Base-by-base conservation (phyloP, 202 grass and related monocot species). In the Carex arenaria region DNA sequence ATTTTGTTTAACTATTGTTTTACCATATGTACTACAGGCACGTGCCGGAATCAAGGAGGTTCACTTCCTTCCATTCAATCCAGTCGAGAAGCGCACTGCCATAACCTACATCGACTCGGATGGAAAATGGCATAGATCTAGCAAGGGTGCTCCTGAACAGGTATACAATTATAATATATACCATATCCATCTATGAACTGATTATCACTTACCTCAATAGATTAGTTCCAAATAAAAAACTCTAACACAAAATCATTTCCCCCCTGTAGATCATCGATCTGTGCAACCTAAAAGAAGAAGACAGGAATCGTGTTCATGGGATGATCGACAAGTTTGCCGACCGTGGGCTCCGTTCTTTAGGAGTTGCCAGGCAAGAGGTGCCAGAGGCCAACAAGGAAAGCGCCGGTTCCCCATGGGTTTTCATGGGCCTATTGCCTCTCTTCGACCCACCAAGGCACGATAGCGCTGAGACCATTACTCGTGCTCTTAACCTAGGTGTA, bases 141-240 rank as follows among this genome's bases (percentile, higher is more conserved):
- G 95, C 87, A 98, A 98, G 89, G 95, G 95, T 62, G 95, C 95
- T 26, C 95, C 92, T 11, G 95, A 98, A 83, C 95, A 97, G 92
- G 95, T 97, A 93, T 45, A 65, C 52, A 34, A 22, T 30, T 56
- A 67, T 4, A 14, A 63, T 51, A 28, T 47, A 45, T 32, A 43
- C 73, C 20, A 86, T 62, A 67, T 78, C 61, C 61, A 42, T 65
- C 7, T 31, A 82, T 64, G 3, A 26, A 28, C 57, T n/a, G 7
- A 67, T 72, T 54, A 49, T 54, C 31, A 67, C 15, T 19, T 74
- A 53, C 11, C 47, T 74, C 47, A 18, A 30, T 75, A 76, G 8
- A 72, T 49, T 72, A 49, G 6, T 32, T 3, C 53, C 28, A 40
- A 61, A 19, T 71, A 80, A 10, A 47, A 15, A 45, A 59, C 47